Conservation (phyloP, 768 basidiomycete genomes). For the Rhodotorula toruloides region DNA sequence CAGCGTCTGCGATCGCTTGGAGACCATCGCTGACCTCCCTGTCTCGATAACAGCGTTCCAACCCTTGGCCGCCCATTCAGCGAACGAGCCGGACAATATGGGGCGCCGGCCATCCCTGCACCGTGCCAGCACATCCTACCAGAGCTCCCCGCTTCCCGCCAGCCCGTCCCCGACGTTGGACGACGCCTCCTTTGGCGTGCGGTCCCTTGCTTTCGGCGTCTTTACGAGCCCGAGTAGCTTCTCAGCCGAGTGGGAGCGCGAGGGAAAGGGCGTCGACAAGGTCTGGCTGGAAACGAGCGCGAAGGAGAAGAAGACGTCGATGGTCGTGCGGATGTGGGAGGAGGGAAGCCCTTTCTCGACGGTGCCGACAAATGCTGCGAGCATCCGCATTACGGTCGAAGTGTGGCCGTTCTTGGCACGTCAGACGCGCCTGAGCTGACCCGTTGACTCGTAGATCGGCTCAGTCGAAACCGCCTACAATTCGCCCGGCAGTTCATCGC, state of each 20-base stretch:
- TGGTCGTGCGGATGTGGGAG: conserved; percentile 8
- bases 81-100: no score
- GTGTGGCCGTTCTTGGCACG: background rate
- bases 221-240: background rate
- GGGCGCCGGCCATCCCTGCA: conserved; percentile 1
- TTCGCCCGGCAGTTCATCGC: background rate
- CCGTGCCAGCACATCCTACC: background rate
- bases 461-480: background rate
- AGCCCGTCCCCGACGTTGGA: background rate
- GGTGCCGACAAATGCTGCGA: background rate
- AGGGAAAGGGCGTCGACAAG: background rate
- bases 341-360: no score
- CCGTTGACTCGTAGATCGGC: background rate
- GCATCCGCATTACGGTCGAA: conserved; percentile 1
- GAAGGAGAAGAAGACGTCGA: background rate
- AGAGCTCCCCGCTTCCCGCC: background rate
- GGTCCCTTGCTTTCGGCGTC: conserved; percentile 7
- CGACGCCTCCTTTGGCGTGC: background rate
- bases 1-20: no score
- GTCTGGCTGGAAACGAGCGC: background rate
- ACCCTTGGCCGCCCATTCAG: no score
- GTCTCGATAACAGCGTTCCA: no score
- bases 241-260: background rate
- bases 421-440: no score
- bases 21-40: no score